phyloP scores from a whole-genome alignment of 2,329 filamentous ascomycete genomes.

The Pestalotiopsis fici region DNA sequence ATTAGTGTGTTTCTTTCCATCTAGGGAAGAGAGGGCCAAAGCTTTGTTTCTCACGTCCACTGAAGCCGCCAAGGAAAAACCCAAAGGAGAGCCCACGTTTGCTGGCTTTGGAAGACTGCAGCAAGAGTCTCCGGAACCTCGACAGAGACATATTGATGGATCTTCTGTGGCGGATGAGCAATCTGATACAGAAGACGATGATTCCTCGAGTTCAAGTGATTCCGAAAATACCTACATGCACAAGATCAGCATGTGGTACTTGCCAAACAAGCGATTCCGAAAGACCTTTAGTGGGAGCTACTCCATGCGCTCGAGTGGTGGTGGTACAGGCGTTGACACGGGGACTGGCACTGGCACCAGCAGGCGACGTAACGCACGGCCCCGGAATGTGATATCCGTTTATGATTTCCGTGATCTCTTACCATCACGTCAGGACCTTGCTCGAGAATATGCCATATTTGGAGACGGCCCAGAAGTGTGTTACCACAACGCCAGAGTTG shows the following conservation, averaged over 20 bases:
- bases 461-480: conserved; percentile 82
- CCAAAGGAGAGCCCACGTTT: conserved; percentile 57
- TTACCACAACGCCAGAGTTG: conserved; percentile 78
- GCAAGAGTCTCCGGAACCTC: conserved; percentile 49
- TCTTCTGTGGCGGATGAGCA: conserved; percentile 52
- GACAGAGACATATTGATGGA: conserved; percentile 50
- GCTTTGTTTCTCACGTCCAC: conserved; percentile 48
- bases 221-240: conserved; percentile 66
- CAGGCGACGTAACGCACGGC: conserved; percentile 45
- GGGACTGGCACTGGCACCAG: conserved; percentile 57
- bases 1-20: conserved; percentile 69
- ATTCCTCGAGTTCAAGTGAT: conserved; percentile 54
- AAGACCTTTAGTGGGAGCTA: conserved; percentile 59
- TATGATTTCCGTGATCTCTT: conserved; percentile 69
- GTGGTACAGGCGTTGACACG: conserved; percentile 59
- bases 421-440: conserved; percentile 78
- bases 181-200: conserved; percentile 50
- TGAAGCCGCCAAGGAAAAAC: conserved; percentile 47
- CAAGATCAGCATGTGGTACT: conserved; percentile 59
- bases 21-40: conserved; percentile 62
- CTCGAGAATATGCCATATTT: conserved; percentile 79
- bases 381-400: conserved; percentile 74
- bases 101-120: conserved; percentile 58
- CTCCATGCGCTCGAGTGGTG: conserved; percentile 61
- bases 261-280: conserved; percentile 50